These are phyloP conservation scores for Brassica hybrid DNA, from an alignment of 441 rosid species.

Conservation along the genomic window DNA sequence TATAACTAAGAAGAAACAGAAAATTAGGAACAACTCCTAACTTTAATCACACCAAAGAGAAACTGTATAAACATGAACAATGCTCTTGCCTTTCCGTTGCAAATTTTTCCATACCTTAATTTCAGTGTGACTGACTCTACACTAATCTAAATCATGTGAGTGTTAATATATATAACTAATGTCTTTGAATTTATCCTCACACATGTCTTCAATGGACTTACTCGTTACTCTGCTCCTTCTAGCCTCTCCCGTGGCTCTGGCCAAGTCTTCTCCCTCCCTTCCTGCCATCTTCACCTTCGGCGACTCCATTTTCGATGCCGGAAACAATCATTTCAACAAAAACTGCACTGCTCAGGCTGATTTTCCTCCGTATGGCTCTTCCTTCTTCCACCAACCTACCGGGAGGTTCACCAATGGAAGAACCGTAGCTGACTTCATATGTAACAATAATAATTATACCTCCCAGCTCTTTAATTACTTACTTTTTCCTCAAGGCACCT, in stretches of 20 bases:
- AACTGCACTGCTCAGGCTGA: constrained; percentile 70
- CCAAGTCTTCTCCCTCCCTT: constrained; percentile 33
- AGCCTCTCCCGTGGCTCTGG: constrained; percentile 20
- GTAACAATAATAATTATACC: constrained; percentile 46
- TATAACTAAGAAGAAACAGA: not conserved
- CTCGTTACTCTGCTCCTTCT: constrained; percentile 12
- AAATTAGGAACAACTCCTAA: constrained; percentile 15
- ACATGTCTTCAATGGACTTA: constrained; percentile 40
- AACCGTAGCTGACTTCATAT: constrained; percentile 65
- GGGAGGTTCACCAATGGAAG: constrained; percentile 82
- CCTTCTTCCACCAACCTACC: constrained; percentile 60
- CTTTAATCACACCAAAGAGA: constrained; percentile 39
- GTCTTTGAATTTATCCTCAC: not conserved
- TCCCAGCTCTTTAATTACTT: not conserved
- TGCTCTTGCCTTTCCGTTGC: constrained; percentile 46
- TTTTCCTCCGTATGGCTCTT: constrained; percentile 67
- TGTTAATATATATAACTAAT: not conserved
- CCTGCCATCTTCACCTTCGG: constrained; percentile 59
- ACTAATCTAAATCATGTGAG: not conserved
- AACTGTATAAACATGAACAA: constrained; percentile 31
- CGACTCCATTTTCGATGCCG: constrained; percentile 67
- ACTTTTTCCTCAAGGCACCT: constrained; percentile 31
- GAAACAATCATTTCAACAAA: constrained; percentile 64
- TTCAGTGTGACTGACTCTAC: not conserved
- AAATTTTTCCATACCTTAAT: constrained; percentile 4